A percentile compares a stretch with the other conserved stretches of the same genome.
Evolutionary conservation across 805 yeast species (phyloP).

Genomic region (Brettanomyces sp.): DNA sequence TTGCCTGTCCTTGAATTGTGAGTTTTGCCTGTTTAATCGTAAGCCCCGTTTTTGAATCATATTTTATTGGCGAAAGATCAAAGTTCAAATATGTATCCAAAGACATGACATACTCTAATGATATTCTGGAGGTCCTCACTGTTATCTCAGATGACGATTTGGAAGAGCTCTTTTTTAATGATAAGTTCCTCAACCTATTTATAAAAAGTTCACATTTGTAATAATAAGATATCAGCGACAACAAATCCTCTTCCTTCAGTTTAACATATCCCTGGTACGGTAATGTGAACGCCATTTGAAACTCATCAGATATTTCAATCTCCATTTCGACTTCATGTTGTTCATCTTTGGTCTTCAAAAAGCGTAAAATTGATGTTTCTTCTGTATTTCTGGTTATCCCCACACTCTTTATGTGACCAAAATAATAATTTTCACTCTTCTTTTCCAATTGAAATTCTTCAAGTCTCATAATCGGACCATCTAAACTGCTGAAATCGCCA

Average conservation of each 20-base stretch:
- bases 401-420: constrained; percentile 40
- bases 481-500: constrained; percentile 34
- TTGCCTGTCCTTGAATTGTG: too few species aligned
- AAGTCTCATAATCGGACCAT: constrained; percentile 20
- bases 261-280: constrained; percentile 31
- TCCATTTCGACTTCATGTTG: constrained; percentile 50
- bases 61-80: background rate
- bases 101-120: constrained; percentile 2
- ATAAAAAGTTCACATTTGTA: background rate
- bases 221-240: background rate
- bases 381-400: constrained; percentile 12
- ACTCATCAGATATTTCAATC: constrained; percentile 21
- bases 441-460: constrained; percentile 32
- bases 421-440: constrained; percentile 30
- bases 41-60: background rate
- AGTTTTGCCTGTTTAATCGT: too few species aligned
- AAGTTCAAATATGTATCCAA: background rate
- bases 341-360: constrained; percentile 5
- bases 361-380: constrained; percentile 1
- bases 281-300: constrained; percentile 30
- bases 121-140: background rate
- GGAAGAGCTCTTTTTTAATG: too few species aligned
- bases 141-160: background rate
- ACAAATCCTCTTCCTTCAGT: constrained; percentile 1
- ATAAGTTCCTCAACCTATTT: background rate